Conservation (phyloP, 805 yeast genomes). For the Kazachstania viticola region DNA sequence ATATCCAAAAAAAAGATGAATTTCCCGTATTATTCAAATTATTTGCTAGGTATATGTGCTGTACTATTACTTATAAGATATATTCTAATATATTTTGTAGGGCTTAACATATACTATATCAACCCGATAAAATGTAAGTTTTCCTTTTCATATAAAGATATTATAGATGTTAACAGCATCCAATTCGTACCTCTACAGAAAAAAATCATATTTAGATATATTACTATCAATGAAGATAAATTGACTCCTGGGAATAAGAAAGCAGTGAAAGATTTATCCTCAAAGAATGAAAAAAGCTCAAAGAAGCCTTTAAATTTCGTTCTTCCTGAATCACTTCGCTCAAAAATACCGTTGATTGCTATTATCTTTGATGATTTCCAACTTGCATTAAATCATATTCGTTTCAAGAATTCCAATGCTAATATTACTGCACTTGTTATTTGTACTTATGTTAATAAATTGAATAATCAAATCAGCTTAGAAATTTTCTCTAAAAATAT, state of each 20-base stretch:
- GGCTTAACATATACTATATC: conserved; percentile 10
- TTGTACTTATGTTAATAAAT: conserved; percentile 1
- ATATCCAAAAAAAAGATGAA: no score
- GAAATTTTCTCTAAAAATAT: no score
- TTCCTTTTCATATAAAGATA: conserved; percentile 7
- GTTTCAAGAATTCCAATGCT: conserved; percentile 1
- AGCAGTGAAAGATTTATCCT: no score
- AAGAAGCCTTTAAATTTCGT: no score
- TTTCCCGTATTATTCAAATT: no score
- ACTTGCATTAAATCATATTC: conserved; percentile 3
- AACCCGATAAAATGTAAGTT: conserved; percentile 15
- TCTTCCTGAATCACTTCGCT: no score
- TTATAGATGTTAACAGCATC: conserved; percentile 7
- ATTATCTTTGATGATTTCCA: conserved; percentile 6
- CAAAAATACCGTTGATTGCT: no score
- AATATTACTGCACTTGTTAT: conserved; percentile 2
- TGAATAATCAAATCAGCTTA: not conserved
- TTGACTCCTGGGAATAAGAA: no score
- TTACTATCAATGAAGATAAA: conserved; percentile 1
- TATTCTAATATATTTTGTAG: conserved; percentile 2
- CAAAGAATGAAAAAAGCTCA: no score
- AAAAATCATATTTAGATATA: conserved; percentile 7
- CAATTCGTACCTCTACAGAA: conserved; percentile 13
- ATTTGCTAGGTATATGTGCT: no score
- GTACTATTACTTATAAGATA: no score